A percentile compares a stretch with the other conserved stretches of the same genome.
Conservation (phyloP, 2,329 filamentous ascomycete genomes). For the Diaporthe humulicola region DNA sequence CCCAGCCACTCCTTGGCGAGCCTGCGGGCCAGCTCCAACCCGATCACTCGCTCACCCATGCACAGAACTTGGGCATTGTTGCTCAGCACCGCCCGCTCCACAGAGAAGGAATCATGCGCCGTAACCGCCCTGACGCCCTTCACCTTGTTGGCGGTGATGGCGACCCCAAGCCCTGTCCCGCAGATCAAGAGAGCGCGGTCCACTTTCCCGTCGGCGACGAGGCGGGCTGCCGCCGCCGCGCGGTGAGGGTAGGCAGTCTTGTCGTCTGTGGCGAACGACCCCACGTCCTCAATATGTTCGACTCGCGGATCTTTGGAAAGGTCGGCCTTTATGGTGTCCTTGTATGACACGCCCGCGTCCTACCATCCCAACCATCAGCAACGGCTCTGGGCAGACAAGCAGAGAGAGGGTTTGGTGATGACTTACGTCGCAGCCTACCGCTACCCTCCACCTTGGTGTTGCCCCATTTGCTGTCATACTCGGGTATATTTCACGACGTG, state of each 20-base stretch:
- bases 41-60: slow-evolving; percentile 87
- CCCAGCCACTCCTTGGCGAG: slow-evolving; percentile 86
- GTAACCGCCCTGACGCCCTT: slow-evolving; percentile 88
- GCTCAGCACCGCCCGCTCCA: slow-evolving; percentile 84
- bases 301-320: slow-evolving; percentile 78
- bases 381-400: background rate
- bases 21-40: slow-evolving; percentile 82
- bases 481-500: background rate
- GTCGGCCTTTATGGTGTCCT: slow-evolving; percentile 80
- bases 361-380: slow-evolving; percentile 42
- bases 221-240: slow-evolving; percentile 77
- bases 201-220: slow-evolving; percentile 73
- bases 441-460: slow-evolving; percentile 64
- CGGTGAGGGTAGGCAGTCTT: slow-evolving; percentile 87
- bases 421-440: slow-evolving; percentile 67
- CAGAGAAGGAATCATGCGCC: slow-evolving; percentile 87
- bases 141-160: slow-evolving; percentile 91
- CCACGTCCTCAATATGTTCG: slow-evolving; percentile 78
- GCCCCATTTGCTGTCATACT: slow-evolving; percentile 33
- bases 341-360: slow-evolving; percentile 84
- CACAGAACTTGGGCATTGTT: slow-evolving; percentile 91
- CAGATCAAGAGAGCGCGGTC: slow-evolving; percentile 88
- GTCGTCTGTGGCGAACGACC: slow-evolving; percentile 74
- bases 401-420: background rate
- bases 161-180: slow-evolving; percentile 88